Conservation (phyloP, 2,329 filamentous ascomycete genomes). For the Trichoderma semiorbis region DNA sequence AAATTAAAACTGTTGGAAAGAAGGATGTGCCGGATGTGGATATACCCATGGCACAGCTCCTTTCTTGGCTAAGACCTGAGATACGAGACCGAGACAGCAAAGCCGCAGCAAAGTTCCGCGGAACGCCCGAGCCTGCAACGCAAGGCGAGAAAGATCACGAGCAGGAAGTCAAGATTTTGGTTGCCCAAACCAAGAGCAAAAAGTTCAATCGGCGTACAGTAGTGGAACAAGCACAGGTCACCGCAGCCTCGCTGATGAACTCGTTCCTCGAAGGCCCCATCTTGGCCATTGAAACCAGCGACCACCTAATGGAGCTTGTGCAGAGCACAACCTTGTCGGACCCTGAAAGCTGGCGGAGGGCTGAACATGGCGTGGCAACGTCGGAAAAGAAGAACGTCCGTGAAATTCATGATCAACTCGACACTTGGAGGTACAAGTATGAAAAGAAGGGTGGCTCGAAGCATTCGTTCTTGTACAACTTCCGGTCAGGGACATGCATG, state of each 20-base stretch:
- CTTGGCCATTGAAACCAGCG: constrained; percentile 81
- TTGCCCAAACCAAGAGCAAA: constrained; percentile 79
- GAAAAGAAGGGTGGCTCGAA: constrained; percentile 52
- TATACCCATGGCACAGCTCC: constrained; percentile 66
- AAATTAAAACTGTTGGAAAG: constrained; percentile 72
- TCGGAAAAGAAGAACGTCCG: constrained; percentile 77
- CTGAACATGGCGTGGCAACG: constrained; percentile 73
- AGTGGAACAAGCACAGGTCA: constrained; percentile 70
- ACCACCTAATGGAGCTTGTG: constrained; percentile 75
- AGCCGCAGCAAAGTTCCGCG: constrained; percentile 46
- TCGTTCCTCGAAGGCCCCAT: constrained; percentile 75
- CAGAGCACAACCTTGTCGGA: constrained; percentile 72
- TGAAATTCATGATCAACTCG: constrained; percentile 76
- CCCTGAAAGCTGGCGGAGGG: constrained; percentile 75
- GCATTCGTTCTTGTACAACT: constrained; percentile 89
- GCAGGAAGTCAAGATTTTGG: constrained; percentile 79
- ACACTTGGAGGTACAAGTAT: constrained; percentile 58
- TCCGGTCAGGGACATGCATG: constrained; percentile 76
- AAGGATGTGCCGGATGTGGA: constrained; percentile 76
- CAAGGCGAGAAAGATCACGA: constrained; percentile 41
- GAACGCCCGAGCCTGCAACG: constrained; percentile 6
- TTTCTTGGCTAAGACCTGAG: constrained; percentile 77
- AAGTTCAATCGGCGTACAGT: constrained; percentile 87
- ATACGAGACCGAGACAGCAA: constrained; percentile 73
- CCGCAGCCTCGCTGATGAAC: constrained; percentile 60